Evolutionary conservation across 2,329 filamentous ascomycete genomes (phyloP).

Genomic region (Ophiostoma ulmi): DNA sequence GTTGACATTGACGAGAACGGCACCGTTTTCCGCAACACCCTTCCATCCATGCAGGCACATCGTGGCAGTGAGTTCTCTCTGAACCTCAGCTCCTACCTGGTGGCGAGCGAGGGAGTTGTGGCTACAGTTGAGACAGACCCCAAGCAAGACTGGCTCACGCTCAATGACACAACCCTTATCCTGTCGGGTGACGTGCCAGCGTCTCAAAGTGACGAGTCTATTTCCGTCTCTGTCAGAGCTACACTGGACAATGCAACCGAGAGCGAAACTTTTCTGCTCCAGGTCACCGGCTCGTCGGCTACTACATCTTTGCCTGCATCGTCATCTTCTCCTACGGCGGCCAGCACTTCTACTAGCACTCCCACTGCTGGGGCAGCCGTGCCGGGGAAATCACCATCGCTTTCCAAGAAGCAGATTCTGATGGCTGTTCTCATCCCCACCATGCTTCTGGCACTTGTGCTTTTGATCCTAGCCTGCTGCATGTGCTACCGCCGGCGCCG

Average conservation of each 20-base stretch:
- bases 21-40: constrained; percentile 38
- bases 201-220: neutral
- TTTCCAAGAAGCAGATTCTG: constrained; percentile 33
- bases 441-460: constrained; percentile 36
- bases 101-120: constrained; percentile 37
- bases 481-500: constrained; percentile 30
- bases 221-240: constrained; percentile 32
- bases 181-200: constrained; percentile 37
- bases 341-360: constrained; percentile 16
- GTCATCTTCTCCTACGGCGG: constrained; percentile 15
- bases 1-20: constrained; percentile 32
- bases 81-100: constrained; percentile 41
- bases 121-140: constrained; percentile 38
- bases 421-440: constrained; percentile 44
- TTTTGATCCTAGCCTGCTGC: constrained; percentile 31
- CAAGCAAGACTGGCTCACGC: constrained; percentile 41
- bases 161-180: constrained; percentile 32
- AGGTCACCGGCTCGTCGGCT: constrained; percentile 32
- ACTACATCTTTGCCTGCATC: constrained; percentile 22
- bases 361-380: neutral
- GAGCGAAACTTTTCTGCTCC: constrained; percentile 38
- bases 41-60: constrained; percentile 39
- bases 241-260: constrained; percentile 36
- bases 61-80: constrained; percentile 42
- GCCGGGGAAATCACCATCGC: neutral